Percentiles rank a stretch among this genome's conserved stretches.
Conservation (phyloP, 768 basidiomycete genomes). For the Mycena indigotica region DNA sequence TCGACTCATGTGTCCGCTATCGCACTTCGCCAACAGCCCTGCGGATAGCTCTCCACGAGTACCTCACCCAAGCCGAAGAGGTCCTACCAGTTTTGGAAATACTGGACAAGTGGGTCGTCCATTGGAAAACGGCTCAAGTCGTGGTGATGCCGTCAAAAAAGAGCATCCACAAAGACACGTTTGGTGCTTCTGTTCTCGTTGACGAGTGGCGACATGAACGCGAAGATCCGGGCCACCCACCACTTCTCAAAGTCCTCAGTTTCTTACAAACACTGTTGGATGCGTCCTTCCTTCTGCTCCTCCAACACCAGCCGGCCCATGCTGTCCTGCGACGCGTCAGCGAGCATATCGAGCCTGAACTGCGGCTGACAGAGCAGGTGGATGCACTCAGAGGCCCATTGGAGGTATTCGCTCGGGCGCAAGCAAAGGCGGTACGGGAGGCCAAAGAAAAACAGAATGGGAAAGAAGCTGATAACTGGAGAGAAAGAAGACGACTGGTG, state of each 20-base stretch:
- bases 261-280: conserved; percentile 73
- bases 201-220: conserved; percentile 27
- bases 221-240: conserved; percentile 37
- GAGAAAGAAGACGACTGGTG: conserved; percentile 53
- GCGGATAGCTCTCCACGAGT: conserved; percentile 52
- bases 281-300: conserved; percentile 66
- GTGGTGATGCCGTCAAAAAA: conserved; percentile 43
- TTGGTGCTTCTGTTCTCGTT: conserved; percentile 39
- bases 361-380: conserved; percentile 49
- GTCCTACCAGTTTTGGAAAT: conserved; percentile 47
- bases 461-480: conserved; percentile 47
- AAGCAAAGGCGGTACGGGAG: conserved; percentile 50
- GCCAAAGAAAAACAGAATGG: conserved; percentile 36
- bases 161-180: conserved; percentile 41
- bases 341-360: conserved; percentile 56
- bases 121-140: conserved; percentile 37
- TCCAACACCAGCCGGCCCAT: conserved; percentile 66
- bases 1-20: conserved; percentile 40
- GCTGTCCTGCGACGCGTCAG: conserved; percentile 51
- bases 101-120: conserved; percentile 52
- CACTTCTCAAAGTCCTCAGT: conserved; percentile 47
- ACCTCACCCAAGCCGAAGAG: conserved; percentile 53
- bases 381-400: conserved; percentile 63
- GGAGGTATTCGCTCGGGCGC: conserved; percentile 62
- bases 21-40: conserved; percentile 42